phyloP scores from a whole-genome alignment of 2,329 filamentous ascomycete species.

The Aspergillus ibericus region DNA sequence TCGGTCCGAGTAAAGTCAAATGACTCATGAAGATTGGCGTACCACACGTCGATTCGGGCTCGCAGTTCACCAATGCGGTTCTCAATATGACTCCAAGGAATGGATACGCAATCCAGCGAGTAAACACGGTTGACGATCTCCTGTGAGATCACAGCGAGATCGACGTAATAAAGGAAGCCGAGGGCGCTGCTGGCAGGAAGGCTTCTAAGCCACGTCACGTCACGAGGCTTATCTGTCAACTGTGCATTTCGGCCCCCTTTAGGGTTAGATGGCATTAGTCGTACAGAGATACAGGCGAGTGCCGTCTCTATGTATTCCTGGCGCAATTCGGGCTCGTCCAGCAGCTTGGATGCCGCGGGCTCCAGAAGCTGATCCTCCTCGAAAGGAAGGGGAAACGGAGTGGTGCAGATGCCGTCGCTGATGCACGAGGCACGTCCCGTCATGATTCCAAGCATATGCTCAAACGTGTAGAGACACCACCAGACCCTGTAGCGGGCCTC shows the following conservation, averaged over 20 bases:
- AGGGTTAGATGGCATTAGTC: slow-evolving; percentile 34
- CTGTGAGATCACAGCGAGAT: slow-evolving; percentile 41
- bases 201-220: slow-evolving; percentile 38
- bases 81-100: slow-evolving; percentile 44
- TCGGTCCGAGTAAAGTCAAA: slow-evolving; percentile 40
- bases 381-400: slow-evolving; percentile 43
- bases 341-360: slow-evolving; percentile 32
- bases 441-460: slow-evolving; percentile 47
- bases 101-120: slow-evolving; percentile 39
- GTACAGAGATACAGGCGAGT: slow-evolving; percentile 33
- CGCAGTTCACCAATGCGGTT: slow-evolving; percentile 40
- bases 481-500: slow-evolving; percentile 49
- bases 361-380: slow-evolving; percentile 42
- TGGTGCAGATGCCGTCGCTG: slow-evolving; percentile 44
- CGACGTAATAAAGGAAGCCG: slow-evolving; percentile 42
- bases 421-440: slow-evolving; percentile 48
- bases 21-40: slow-evolving; percentile 33
- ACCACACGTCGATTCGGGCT: slow-evolving; percentile 42
- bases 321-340: slow-evolving; percentile 32
- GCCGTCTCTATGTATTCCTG: slow-evolving; percentile 33
- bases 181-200: slow-evolving; percentile 36
- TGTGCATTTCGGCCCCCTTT: slow-evolving; percentile 26
- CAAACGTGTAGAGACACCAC: slow-evolving; percentile 48
- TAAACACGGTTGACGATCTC: slow-evolving; percentile 46
- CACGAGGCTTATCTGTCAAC: slow-evolving; percentile 24